Percentiles rank a stretch among this genome's conserved stretches.
These are phyloP conservation scores for Lactarius sp. DNA, from an alignment of 768 basidiomycete genomes.

Conservation along the genomic window DNA sequence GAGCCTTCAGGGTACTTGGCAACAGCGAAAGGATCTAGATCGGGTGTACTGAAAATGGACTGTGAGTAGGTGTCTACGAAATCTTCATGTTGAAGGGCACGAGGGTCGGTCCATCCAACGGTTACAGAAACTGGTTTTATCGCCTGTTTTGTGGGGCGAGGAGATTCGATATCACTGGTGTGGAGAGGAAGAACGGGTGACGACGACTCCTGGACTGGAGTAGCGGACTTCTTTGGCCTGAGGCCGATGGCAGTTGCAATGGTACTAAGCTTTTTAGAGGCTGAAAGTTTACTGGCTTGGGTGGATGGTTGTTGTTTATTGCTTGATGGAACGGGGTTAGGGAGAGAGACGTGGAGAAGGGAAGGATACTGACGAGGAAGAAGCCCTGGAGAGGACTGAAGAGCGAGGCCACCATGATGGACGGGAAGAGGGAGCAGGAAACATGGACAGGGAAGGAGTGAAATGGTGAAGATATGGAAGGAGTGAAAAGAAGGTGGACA, in stretches of 20 bases:
- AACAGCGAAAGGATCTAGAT: slow-evolving; percentile 60
- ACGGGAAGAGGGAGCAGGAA: slow-evolving; percentile 25
- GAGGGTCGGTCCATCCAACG: slow-evolving; percentile 50
- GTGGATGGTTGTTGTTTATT: slow-evolving; percentile 5
- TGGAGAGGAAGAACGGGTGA: slow-evolving; percentile 26
- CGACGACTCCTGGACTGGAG: slow-evolving; percentile 51
- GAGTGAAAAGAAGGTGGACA: slow-evolving; percentile 3
- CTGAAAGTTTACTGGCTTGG: slow-evolving; percentile 5
- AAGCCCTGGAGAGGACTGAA: slow-evolving; percentile 30
- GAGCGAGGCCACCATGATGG: slow-evolving; percentile 36
- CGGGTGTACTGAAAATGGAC: slow-evolving; percentile 55
- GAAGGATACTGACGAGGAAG: slow-evolving; percentile 22
- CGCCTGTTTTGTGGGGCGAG: slow-evolving; percentile 33
- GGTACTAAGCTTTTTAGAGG: slow-evolving; percentile 45
- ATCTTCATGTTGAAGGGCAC: slow-evolving; percentile 49
- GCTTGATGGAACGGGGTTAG: neutral
- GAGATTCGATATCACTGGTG: slow-evolving; percentile 25
- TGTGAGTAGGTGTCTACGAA: slow-evolving; percentile 33
- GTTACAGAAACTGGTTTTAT: slow-evolving; percentile 56
- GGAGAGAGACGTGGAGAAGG: neutral
- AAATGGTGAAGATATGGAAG: slow-evolving; percentile 19
- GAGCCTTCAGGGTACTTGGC: slow-evolving; percentile 41
- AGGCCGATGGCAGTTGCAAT: slow-evolving; percentile 59
- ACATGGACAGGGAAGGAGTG: slow-evolving; percentile 20
- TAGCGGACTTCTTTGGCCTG: slow-evolving; percentile 55